Evolutionary conservation across 2,329 filamentous ascomycete species (phyloP).

Genomic region (Zymoseptoria tritici): DNA sequence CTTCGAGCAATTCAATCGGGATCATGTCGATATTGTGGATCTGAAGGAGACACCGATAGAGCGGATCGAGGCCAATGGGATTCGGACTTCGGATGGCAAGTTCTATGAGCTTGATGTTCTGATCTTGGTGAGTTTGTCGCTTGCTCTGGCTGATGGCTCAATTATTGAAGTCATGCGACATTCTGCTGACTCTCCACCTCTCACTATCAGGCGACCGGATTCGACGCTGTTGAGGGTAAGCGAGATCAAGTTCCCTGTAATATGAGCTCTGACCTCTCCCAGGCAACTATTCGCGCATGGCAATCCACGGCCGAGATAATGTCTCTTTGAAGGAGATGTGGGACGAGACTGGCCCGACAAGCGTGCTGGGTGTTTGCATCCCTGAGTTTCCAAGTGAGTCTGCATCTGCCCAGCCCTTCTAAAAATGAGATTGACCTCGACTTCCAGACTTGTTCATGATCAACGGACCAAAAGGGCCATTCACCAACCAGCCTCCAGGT

Average conservation of each 20-base stretch:
- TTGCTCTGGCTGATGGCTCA: constrained; percentile 27
- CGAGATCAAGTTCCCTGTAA: neutral
- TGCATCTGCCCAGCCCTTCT: neutral
- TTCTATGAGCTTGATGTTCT: constrained; percentile 37
- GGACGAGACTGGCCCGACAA: constrained; percentile 23
- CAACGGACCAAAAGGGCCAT: constrained; percentile 34
- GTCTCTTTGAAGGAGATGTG: constrained; percentile 28
- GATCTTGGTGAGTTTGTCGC: constrained; percentile 25
- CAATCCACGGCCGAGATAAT: constrained; percentile 26
- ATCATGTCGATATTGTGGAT: constrained; percentile 37
- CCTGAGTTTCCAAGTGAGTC: constrained; percentile 32
- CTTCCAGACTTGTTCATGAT: constrained; percentile 34
- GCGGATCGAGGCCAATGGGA: constrained; percentile 47
- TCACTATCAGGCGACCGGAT: constrained; percentile 33
- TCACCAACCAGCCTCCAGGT: constrained; percentile 31
- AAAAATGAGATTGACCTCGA: neutral
- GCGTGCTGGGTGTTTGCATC: constrained; percentile 33
- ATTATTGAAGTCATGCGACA: constrained; percentile 24
- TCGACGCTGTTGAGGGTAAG: constrained; percentile 31
- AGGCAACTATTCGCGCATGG: constrained; percentile 26
- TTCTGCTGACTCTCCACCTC: neutral
- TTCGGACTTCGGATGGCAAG: constrained; percentile 35
- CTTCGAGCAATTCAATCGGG: constrained; percentile 39
- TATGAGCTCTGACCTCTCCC: neutral
- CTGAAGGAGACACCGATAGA: constrained; percentile 35